Conservation (phyloP, 305 asterid genomes). For the Withania somnifera region DNA sequence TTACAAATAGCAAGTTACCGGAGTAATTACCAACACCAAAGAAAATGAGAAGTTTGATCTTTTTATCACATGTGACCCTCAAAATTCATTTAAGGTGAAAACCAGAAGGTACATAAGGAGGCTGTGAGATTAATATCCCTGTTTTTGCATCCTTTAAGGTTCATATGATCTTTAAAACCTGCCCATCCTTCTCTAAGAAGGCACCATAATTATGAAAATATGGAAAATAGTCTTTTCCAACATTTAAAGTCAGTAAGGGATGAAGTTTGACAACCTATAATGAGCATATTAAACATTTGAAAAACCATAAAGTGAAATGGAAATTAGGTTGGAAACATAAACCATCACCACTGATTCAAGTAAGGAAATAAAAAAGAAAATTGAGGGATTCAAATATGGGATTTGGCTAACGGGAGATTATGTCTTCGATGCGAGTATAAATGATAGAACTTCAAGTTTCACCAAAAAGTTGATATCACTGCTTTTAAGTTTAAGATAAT, state of each 20-base stretch:
- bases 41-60: neutral
- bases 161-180: conserved; percentile 72
- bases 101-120: conserved; percentile 69
- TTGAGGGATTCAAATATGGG: neutral
- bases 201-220: conserved; percentile 82
- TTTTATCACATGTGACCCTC: neutral
- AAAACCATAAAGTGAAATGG: neutral
- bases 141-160: conserved; percentile 45
- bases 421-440: neutral
- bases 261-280: neutral
- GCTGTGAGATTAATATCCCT: conserved; percentile 59
- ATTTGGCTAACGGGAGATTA: neutral
- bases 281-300: neutral
- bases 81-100: neutral
- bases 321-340: neutral
- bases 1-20: neutral
- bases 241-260: neutral
- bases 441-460: neutral
- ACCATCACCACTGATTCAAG: neutral
- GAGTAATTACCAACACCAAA: neutral
- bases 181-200: conserved; percentile 86
- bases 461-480: neutral
- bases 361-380: neutral
- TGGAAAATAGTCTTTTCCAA: neutral
- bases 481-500: neutral